phyloP scores from a whole-genome alignment of 306 rosid species.

The Ormosia semicastrata region DNA sequence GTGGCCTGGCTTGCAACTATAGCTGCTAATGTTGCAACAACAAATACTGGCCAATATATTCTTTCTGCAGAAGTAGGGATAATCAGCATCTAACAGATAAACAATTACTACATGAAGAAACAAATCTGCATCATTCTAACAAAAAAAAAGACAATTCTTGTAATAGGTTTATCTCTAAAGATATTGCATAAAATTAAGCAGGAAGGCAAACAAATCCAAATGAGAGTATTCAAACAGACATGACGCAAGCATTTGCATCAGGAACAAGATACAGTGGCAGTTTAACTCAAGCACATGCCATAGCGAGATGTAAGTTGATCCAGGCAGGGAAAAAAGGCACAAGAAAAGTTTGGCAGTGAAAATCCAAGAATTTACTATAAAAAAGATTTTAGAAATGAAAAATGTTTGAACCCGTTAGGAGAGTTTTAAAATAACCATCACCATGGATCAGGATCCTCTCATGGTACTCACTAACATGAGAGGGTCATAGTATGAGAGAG shows the following conservation, averaged over 20 bases:
- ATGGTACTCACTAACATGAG: no score
- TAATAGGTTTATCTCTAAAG: constrained; percentile 4
- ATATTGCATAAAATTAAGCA: background rate
- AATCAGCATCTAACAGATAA: constrained; percentile 32
- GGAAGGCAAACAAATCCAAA: background rate
- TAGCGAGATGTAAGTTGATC: background rate
- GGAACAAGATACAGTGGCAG: background rate
- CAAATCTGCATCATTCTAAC: background rate
- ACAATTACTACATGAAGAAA: background rate
- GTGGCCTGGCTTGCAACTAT: constrained; percentile 96
- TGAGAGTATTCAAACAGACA: background rate
- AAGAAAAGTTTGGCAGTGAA: background rate
- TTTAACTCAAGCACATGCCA: background rate
- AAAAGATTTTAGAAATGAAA: no score
- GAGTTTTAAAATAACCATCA: background rate
- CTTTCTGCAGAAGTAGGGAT: constrained; percentile 43
- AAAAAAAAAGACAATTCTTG: background rate
- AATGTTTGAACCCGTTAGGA: background rate
- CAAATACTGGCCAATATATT: constrained; percentile 91
- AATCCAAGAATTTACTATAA: background rate
- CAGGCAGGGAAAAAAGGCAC: background rate
- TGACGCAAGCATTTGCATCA: background rate
- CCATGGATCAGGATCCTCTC: background rate
- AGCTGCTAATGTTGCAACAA: constrained; percentile 92
- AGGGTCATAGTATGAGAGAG: no score